phyloP scores from a whole-genome alignment of 768 basidiomycete species.

The Rhizopogon vesiculosus region DNA sequence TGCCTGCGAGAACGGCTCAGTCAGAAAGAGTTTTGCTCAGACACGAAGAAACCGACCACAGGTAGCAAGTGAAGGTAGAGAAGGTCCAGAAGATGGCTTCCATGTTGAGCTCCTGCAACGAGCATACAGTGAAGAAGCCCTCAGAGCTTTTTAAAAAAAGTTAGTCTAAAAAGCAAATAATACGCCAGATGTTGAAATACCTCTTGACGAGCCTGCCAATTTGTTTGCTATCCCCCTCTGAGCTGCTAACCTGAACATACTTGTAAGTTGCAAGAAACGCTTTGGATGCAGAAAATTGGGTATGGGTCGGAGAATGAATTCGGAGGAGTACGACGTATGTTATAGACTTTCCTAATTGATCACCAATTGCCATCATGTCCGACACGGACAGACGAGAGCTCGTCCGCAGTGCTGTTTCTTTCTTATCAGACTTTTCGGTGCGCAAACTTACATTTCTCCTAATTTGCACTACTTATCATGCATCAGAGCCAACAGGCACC shows the following conservation, averaged over 20 bases:
- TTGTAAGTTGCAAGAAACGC: slow-evolving; percentile 1
- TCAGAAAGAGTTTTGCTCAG: slow-evolving; percentile 6
- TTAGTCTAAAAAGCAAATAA: not conserved
- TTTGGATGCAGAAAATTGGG: slow-evolving; percentile 8
- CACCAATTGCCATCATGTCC: slow-evolving; percentile 29
- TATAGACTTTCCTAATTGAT: slow-evolving; percentile 1
- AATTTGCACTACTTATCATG: slow-evolving; percentile 2
- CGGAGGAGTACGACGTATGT: slow-evolving; percentile 1
- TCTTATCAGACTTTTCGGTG: slow-evolving; percentile 84
- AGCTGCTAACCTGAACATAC: slow-evolving; percentile 28
- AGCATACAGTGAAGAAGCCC: slow-evolving; percentile 6
- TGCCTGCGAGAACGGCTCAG: not conserved
- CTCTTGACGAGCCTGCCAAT: slow-evolving; percentile 10
- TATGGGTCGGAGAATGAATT: slow-evolving; percentile 24
- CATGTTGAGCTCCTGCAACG: slow-evolving; percentile 14
- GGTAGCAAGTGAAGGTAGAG: slow-evolving; percentile 2
- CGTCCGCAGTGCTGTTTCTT: slow-evolving; percentile 76
- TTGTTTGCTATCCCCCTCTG: slow-evolving; percentile 13
- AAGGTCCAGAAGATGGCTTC: not conserved
- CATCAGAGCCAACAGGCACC: slow-evolving; percentile 71
- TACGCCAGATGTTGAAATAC: not conserved
- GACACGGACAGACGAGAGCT: slow-evolving; percentile 66
- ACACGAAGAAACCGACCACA: slow-evolving; percentile 24
- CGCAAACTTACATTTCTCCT: slow-evolving; percentile 5
- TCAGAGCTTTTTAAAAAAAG: not conserved